phyloP scores from a whole-genome alignment of 805 yeast genomes.

The Candida krabiensis region DNA sequence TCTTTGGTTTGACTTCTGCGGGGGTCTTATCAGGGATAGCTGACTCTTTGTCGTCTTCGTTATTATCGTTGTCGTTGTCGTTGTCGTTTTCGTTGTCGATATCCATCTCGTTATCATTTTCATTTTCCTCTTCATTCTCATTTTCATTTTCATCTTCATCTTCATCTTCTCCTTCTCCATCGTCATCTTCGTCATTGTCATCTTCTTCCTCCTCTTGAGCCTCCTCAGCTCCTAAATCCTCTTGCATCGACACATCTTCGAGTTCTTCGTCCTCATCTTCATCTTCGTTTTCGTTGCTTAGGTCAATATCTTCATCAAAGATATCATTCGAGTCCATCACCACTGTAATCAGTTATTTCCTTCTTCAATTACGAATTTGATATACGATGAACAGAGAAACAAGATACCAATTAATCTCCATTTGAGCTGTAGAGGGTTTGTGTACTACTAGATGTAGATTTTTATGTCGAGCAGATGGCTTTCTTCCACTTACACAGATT shows the following conservation, averaged over 20 bases:
- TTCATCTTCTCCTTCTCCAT: conserved; percentile 27
- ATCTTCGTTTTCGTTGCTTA: conserved; percentile 18
- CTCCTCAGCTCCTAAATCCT: conserved; percentile 23
- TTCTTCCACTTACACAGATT: too few relatives aligned
- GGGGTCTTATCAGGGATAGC: conserved; percentile 10
- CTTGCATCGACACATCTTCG: conserved; percentile 11
- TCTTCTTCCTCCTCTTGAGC: conserved; percentile 28
- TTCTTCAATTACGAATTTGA: too few relatives aligned
- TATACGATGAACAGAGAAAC: too few relatives aligned
- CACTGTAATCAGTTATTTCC: too few relatives aligned
- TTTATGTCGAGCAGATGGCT: too few relatives aligned
- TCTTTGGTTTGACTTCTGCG: conserved; percentile 13
- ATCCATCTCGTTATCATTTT: conserved; percentile 24
- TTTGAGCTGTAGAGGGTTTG: too few relatives aligned
- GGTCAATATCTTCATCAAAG: conserved; percentile 29
- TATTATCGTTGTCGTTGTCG: conserved; percentile 23
- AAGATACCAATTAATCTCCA: too few relatives aligned
- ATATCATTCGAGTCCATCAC: conserved; percentile 24
- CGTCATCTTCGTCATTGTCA: conserved; percentile 26
- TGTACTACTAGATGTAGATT: too few relatives aligned
- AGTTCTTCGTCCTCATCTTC: conserved; percentile 26
- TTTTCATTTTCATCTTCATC: conserved; percentile 33
- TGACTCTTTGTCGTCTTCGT: conserved; percentile 22
- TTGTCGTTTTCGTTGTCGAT: conserved; percentile 19
- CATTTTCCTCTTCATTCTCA: conserved; percentile 30